Percentiles rank a stretch among this genome's conserved stretches.
These are phyloP conservation scores for Capsicum pubescens DNA, from an alignment of 257 asterid species.

Conservation along the genomic window DNA sequence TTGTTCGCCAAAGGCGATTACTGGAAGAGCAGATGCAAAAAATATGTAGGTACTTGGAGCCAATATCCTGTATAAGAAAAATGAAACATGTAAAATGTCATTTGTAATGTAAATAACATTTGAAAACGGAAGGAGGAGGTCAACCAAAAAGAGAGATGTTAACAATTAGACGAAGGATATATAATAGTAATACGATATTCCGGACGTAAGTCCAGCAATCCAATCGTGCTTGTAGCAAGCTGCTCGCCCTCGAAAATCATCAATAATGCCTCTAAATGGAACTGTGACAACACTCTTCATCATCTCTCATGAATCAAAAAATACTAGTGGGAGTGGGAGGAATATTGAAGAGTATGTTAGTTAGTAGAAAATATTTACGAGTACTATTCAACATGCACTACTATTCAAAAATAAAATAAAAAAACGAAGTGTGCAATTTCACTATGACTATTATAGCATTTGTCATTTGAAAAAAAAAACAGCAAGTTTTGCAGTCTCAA, in stretches of 20 bases:
- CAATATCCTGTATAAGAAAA: constrained; percentile 43
- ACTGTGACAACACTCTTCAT: neutral
- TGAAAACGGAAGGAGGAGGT: neutral
- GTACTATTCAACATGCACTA: neutral
- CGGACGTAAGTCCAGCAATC: constrained; percentile 47
- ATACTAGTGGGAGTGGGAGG: neutral
- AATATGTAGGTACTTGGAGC: constrained; percentile 68
- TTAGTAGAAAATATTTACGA: neutral
- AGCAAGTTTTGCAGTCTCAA: neutral
- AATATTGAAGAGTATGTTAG: neutral
- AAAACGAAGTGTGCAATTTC: neutral
- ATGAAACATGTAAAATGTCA: neutral
- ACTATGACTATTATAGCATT: neutral
- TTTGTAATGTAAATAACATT: neutral
- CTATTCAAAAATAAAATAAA: neutral
- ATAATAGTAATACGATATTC: constrained; percentile 37
- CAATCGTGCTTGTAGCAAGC: constrained; percentile 61
- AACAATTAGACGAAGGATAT: neutral
- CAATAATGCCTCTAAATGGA: constrained; percentile 50
- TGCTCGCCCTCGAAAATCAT: constrained; percentile 51
- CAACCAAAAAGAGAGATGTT: neutral
- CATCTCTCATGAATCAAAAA: neutral
- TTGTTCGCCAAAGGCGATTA: constrained; percentile 72
- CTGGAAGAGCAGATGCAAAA: constrained; percentile 74
- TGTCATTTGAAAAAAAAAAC: neutral